Percentiles rank a stretch among this genome's conserved stretches.
Conservation (phyloP, 306 rosid species). For the Cotoneaster glaucophyllus region DNA sequence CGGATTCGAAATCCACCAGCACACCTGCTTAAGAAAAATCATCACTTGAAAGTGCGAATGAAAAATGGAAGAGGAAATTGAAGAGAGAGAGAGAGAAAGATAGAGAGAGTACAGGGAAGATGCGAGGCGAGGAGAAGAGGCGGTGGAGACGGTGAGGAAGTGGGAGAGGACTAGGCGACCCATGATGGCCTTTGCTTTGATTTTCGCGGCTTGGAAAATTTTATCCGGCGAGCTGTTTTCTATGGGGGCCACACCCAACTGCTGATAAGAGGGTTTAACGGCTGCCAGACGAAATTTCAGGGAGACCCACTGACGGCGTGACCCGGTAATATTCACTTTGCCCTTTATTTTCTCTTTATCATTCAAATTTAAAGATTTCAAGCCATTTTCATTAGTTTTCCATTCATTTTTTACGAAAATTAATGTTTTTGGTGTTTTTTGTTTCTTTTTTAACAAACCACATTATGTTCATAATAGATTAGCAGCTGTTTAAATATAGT, state of each 20-base stretch:
- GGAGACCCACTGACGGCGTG: too few species aligned
- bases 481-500: too few species aligned
- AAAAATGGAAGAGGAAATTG: neutral
- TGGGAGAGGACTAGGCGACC: slow-evolving; percentile 44
- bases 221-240: neutral
- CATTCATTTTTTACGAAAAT: too few species aligned
- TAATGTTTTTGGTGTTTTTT: too few species aligned
- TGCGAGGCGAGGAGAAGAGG: slow-evolving; percentile 29
- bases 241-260: neutral
- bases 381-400: too few species aligned
- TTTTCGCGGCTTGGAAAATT: neutral
- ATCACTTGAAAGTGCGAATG: neutral
- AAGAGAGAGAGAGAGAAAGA: neutral
- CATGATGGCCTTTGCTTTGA: slow-evolving; percentile 20
- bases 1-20: slow-evolving; percentile 26
- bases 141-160: slow-evolving; percentile 34
- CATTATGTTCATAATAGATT: too few species aligned
- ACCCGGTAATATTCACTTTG: too few species aligned
- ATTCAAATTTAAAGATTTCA: too few species aligned
- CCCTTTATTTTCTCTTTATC: too few species aligned
- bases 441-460: too few species aligned
- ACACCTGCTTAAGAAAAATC: slow-evolving; percentile 32
- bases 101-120: slow-evolving; percentile 33
- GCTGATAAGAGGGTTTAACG: neutral
- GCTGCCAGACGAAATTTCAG: neutral